Base-by-base conservation (phyloP, 495 filamentous ascomycete genomes). In the Aspergillus sparsus region DNA sequence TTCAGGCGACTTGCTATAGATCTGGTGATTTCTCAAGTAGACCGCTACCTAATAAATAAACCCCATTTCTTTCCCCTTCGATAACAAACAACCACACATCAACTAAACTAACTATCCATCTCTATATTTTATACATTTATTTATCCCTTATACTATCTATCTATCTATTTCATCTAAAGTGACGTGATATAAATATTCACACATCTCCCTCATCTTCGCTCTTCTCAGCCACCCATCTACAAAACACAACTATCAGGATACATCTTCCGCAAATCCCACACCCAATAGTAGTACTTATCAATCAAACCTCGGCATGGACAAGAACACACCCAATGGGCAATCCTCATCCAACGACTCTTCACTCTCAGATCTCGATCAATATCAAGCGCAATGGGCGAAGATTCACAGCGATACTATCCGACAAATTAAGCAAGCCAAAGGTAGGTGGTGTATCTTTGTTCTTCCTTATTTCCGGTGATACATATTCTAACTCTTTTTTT, bases 381-480 rank as follows among this genome's bases (percentile, higher is more conserved):
- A 63, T 33, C 57, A 67, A 53, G 61, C 61, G 1, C 58, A 59
- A 39, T 67, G 61, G 64, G 39, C 45, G 12, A 58, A 55, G 37
- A 61, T 67, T 15, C 61, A 67, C 39, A 58, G 63, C 9, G 59
- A 61, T 37, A 67, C 61, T 2, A 49, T 67, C 13, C 44, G 58
- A 2, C 57, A 67, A 21, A 63, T 67, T 31, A 51, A 67, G 11
- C 53, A 61, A 44, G 55, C 37, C 46, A 49, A 47, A 56, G 64
- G 64, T 62, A 62, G 21, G 32, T 27, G 35, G 13, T 21, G 13
- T 9, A 47, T n/a, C n/a, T 37, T 5, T 16, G 13, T 4, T 11
- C 41, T 34, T 15, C 3, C n/a, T 15, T 37, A n/a, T 13, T 21
- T 13, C 13, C 2, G 44, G 13, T n/a, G 6, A 47, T 18, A 21